Evolutionary conservation across 1,139 yeast species (phyloP), one percentile per base, ranked within the genome.

Genomic region (Geotrichum klebahnii): DNA sequence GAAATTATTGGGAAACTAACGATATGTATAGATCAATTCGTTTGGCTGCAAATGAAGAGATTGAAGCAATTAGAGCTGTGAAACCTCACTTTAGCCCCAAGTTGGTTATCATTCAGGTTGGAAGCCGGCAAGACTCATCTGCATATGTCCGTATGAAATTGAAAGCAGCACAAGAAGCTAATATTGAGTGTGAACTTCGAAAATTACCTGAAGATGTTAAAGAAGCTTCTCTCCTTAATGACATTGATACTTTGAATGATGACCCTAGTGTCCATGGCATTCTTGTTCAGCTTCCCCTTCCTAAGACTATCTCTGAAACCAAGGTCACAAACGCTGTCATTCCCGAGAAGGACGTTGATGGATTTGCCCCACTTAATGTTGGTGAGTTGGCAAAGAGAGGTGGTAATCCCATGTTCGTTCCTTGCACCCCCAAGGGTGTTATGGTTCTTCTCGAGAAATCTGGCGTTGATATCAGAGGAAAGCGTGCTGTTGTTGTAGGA

Each of bases 381-480:
- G 97, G 97, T 51, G 97, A 92, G 70, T 77, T 92, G 59, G 81
- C 90, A 62, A 90, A 90, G 71, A 84, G 84, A 60, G 86, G 87
- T 52, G 98, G 98, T 47, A 67, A 77, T 34, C 98, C 98, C 22
- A 67, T 71, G 55, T 92, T 87, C 68, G 75, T 86, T 60, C 98
- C 99, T 32, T 92, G 98, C 71, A 92, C 99, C 39, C 98, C 99
- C 51, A 82, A 87, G 72, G 99, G 98, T 41, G 82, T 90, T 64
- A 81, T 92, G 74, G 84, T 81, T 60, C 75, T 92, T 60, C 76
- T 92, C 61, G 71, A 80, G 55, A 75, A 78, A 58, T 73, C 86
- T 45, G 75, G 79, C 28, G 84, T 89, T 23, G 67, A 72, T 2
- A 67, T 88, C 48, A 72, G 78, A 36, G 98, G 97, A 56, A 77